Evolutionary conservation across 495 filamentous ascomycete species (phyloP).

Genomic region (Schizothecium vesticola): DNA sequence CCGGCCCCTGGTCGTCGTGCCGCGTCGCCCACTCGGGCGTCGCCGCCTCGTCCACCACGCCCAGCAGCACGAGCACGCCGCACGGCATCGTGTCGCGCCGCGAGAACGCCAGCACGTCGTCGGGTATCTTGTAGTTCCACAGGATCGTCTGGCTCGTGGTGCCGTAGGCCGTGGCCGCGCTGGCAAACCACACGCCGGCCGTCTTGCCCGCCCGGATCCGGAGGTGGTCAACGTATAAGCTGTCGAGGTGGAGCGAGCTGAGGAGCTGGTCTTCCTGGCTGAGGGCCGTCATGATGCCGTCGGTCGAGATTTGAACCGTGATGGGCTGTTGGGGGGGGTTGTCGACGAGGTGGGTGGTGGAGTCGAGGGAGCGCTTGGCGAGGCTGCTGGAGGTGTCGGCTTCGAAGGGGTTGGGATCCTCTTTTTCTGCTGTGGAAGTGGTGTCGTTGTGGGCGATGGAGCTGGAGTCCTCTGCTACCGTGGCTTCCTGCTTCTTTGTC

Average conservation of each 20-base stretch:
- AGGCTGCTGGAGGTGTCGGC: constrained; percentile 17
- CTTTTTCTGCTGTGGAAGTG: neutral
- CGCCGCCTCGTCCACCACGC: constrained; percentile 42
- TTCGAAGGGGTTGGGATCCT: constrained; percentile 1
- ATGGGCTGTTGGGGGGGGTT: constrained; percentile 25
- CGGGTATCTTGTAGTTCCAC: constrained; percentile 58
- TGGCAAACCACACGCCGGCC: constrained; percentile 54
- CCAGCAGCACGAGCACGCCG: constrained; percentile 55
- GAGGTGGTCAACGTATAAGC: constrained; percentile 40
- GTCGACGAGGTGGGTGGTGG: constrained; percentile 23
- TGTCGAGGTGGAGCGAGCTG: constrained; percentile 28
- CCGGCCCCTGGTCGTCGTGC: constrained; percentile 34
- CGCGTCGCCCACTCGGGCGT: constrained; percentile 54
- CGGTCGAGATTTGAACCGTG: constrained; percentile 41
- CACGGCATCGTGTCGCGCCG: constrained; percentile 53
- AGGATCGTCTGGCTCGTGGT: constrained; percentile 49
- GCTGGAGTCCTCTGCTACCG: constrained; percentile 1
- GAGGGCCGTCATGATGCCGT: constrained; percentile 38
- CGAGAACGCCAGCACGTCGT: constrained; percentile 46
- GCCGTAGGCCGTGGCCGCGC: constrained; percentile 48
- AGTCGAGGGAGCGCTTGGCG: constrained; percentile 35
- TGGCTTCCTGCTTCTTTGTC: neutral
- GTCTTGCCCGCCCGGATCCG: constrained; percentile 26
- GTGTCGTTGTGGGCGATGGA: neutral
- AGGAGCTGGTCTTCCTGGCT: constrained; percentile 27